Base-by-base conservation (phyloP, 371 early-diverging fungal genomes). In the Mucor mucedo region DNA sequence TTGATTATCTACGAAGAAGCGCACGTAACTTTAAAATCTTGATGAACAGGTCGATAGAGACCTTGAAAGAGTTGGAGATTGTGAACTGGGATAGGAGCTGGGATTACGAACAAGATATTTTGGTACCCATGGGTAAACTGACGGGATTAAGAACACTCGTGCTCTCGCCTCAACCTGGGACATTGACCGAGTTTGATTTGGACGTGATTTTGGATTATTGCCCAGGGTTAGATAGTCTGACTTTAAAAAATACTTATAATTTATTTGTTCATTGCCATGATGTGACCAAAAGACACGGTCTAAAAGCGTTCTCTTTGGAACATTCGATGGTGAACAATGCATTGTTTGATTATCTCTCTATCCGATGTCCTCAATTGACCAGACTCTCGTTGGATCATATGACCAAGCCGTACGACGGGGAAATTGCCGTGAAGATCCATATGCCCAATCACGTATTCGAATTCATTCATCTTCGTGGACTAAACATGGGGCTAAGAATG, bases 51-150 rank as follows among this genome's bases (percentile, higher is more conserved):
- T 60, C 66, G n/a, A 48, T 33, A 5, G 33, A 21, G 21, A 55
- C 55, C 2, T 33, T 66, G 33, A 55, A 47, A 29, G 33, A 38
- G 5, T 13, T 60, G n/a, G 45, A 55, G 13, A 54, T 66, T 41
- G 33, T 41, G n/a, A 66, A 60, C 41, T 66, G 66, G 66, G 60
- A 60, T 44, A 44, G 59, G 42, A 66, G 55, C n/a, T 66, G 66
- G 66, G 59, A 55, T 41, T 66, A 60, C 28, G 61, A 66, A 29
- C 6, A 39, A 10, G 60, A 66, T 44, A 47, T 66, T 14, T 28
- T 66, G 28, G 27, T 42, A 11, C 60, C 66, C 5, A 32, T 66
- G 13, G 29, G 55, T 9, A 13, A 40, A 28, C 55, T 60, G 21
- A 29, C 21, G 8, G 14, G 45, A 21, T 13, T 66, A n/a, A 41